These are phyloP conservation scores for Saprolegnia parasitica DNA, from an alignment of 352 stramenopile species.

Conservation along the genomic window DNA sequence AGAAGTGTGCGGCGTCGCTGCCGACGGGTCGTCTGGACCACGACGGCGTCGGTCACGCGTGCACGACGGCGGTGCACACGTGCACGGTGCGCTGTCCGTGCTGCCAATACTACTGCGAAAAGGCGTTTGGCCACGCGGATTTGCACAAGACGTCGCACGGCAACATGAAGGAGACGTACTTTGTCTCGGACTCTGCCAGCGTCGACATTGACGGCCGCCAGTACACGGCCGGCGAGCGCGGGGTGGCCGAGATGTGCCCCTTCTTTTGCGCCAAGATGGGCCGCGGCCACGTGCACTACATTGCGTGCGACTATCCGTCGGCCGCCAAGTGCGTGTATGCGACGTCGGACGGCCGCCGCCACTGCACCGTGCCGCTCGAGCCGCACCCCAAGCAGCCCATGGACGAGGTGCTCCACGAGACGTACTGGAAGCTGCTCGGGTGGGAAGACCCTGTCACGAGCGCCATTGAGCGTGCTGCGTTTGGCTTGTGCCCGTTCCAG, in stretches of 20 bases:
- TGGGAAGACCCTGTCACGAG: slow-evolving; percentile 70
- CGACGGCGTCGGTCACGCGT: slow-evolving; percentile 39
- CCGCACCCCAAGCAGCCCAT: slow-evolving; percentile 50
- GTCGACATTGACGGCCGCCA: slow-evolving; percentile 71
- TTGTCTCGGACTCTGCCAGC: slow-evolving; percentile 47
- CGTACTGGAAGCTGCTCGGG: slow-evolving; percentile 69
- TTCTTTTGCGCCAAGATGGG: slow-evolving; percentile 78
- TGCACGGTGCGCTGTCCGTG: slow-evolving; percentile 63
- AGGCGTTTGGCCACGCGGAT: slow-evolving; percentile 47
- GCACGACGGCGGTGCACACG: slow-evolving; percentile 47
- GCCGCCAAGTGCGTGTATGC: slow-evolving; percentile 46
- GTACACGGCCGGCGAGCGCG: slow-evolving; percentile 57
- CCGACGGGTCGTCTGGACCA: slow-evolving; percentile 45
- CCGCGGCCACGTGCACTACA: slow-evolving; percentile 66
- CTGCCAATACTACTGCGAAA: slow-evolving; percentile 75
- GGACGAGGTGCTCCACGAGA: slow-evolving; percentile 68
- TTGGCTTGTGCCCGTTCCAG: slow-evolving; percentile 65
- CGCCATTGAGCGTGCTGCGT: slow-evolving; percentile 48
- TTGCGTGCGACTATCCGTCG: slow-evolving; percentile 50
- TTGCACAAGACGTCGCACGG: slow-evolving; percentile 62
- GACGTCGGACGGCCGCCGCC: slow-evolving; percentile 50
- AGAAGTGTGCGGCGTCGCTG: slow-evolving; percentile 50
- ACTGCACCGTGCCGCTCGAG: slow-evolving; percentile 53
- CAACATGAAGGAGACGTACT: slow-evolving; percentile 80
- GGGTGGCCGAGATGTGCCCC: slow-evolving; percentile 76